Percentiles rank a stretch among this genome's conserved stretches.
Evolutionary conservation across 2,329 filamentous ascomycete genomes (phyloP).

Genomic region (Fusarium irregulare): DNA sequence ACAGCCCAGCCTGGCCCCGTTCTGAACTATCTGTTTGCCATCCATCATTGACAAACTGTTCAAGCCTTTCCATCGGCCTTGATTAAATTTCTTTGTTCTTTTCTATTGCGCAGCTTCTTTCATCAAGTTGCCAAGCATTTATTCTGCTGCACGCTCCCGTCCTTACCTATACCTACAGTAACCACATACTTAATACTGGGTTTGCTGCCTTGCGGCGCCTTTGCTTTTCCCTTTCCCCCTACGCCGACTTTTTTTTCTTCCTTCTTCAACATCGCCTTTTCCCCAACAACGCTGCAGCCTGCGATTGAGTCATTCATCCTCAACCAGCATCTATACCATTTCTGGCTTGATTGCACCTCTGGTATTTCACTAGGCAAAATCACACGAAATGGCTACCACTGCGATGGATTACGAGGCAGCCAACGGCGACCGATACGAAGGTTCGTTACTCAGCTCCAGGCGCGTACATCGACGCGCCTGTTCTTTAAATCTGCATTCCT

Average conservation of each 20-base stretch:
- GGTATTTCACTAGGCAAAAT: constrained; percentile 18
- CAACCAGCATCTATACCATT: constrained; percentile 37
- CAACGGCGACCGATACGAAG: constrained; percentile 74
- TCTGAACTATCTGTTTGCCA: constrained; percentile 33
- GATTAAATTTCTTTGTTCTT: constrained; percentile 28
- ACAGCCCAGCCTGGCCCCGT: constrained; percentile 25
- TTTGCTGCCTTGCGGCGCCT: constrained; percentile 35
- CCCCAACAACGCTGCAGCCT: constrained; percentile 29
- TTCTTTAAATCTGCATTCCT: constrained; percentile 1
- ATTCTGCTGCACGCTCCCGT: constrained; percentile 28
- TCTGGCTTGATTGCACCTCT: constrained; percentile 28
- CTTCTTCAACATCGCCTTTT: constrained; percentile 42
- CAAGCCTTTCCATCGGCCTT: constrained; percentile 19
- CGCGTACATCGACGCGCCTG: constrained; percentile 36
- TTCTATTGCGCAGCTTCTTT: constrained; percentile 25
- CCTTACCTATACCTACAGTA: constrained; percentile 11
- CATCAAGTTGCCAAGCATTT: constrained; percentile 30
- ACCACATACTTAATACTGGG: constrained; percentile 25
- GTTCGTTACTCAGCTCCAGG: constrained; percentile 55
- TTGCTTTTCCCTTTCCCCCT: constrained; percentile 43
- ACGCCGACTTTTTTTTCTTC: constrained; percentile 43
- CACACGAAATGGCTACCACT: constrained; percentile 66
- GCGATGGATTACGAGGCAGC: constrained; percentile 78
- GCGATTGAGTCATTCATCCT: constrained; percentile 44
- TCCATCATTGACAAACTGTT: constrained; percentile 34